These are phyloP conservation scores for Pyracantha coccinea DNA, from an alignment of 331 rosid genomes.

Conservation along the genomic window DNA sequence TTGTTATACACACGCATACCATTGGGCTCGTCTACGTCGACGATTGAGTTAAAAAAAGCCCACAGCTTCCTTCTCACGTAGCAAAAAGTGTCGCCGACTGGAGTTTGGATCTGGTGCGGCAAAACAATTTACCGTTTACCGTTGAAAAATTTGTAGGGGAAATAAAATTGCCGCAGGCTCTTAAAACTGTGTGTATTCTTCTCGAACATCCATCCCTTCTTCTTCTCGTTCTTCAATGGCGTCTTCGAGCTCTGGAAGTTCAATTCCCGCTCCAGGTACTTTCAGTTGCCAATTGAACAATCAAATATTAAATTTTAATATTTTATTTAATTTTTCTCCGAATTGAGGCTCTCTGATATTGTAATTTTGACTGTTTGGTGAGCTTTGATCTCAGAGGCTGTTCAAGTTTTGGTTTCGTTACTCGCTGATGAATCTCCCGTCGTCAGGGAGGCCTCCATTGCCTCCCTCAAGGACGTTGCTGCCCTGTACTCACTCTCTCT, in stretches of 20 bases:
- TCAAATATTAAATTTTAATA: neutral
- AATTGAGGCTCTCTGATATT: constrained; percentile 9
- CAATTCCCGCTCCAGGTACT: constrained; percentile 77
- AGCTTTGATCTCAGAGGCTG: constrained; percentile 52
- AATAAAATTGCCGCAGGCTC: neutral
- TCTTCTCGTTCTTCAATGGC: constrained; percentile 37
- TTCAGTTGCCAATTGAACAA: neutral
- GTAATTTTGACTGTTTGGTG: neutral
- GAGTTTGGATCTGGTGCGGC: neutral
- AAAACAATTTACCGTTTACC: neutral
- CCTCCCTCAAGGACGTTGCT: constrained; percentile 77
- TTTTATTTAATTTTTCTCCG: neutral
- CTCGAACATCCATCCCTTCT: neutral
- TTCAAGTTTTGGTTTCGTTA: constrained; percentile 70
- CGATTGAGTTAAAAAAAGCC: too few species aligned
- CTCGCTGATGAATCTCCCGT: constrained; percentile 75
- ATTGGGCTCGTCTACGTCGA: too few species aligned
- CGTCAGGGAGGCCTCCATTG: constrained; percentile 75
- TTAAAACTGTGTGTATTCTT: neutral
- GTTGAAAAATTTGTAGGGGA: neutral
- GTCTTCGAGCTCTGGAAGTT: constrained; percentile 39
- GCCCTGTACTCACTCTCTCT: constrained; percentile 39
- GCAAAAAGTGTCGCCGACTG: too few species aligned
- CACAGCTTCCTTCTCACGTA: too few species aligned
- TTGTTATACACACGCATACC: too few species aligned